phyloP scores from a whole-genome alignment of 345 rosid species.

The Alliaria petiolata region DNA sequence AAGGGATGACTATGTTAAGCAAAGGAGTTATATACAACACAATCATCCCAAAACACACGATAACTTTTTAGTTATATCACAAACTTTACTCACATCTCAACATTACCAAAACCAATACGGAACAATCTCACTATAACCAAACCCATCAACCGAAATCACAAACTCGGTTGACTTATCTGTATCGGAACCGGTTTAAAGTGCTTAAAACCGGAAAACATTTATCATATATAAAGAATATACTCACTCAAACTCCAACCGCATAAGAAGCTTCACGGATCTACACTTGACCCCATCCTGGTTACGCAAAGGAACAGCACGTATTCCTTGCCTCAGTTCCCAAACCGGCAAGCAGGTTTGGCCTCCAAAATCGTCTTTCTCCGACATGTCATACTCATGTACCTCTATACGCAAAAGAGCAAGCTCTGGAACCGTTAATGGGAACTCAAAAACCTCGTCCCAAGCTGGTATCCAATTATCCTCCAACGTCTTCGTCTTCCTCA shows the following conservation, averaged over 20 bases:
- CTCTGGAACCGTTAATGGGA: slow-evolving; percentile 82
- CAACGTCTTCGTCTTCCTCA: slow-evolving; percentile 68
- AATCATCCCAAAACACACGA: no score
- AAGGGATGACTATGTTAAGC: no score
- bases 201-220: background rate
- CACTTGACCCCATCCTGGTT: slow-evolving; percentile 50
- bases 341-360: slow-evolving; percentile 89
- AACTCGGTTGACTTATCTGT: background rate
- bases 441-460: slow-evolving; percentile 84
- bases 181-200: background rate
- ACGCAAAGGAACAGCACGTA: slow-evolving; percentile 62
- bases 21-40: no score
- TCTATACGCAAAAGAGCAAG: slow-evolving; percentile 75
- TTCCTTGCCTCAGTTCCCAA: slow-evolving; percentile 64
- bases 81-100: background rate
- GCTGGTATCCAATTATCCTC: slow-evolving; percentile 80
- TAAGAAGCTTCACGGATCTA: slow-evolving; percentile 68
- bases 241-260: slow-evolving; percentile 61
- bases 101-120: background rate
- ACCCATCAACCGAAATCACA: slow-evolving; percentile 4
- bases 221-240: no score
- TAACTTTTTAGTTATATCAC: no score
- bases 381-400: slow-evolving; percentile 88
- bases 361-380: slow-evolving; percentile 88
- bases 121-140: background rate